These are phyloP conservation scores for Jasminum sambac DNA, from an alignment of 257 asterid species.

Conservation along the genomic window DNA sequence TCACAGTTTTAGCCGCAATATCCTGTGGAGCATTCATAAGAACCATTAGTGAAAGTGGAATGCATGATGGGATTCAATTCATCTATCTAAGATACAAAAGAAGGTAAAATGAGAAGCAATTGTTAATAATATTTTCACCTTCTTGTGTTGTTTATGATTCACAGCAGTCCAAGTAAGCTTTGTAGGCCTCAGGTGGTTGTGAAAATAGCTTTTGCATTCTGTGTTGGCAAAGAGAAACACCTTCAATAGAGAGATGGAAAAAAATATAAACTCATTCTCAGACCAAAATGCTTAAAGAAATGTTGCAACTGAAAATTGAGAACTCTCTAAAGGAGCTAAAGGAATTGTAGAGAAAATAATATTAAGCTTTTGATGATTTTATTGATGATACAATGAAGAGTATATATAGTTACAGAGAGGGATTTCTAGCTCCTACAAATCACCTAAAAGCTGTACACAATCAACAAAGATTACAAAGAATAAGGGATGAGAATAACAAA, in stretches of 20 bases:
- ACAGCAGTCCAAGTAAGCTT: conserved; percentile 90
- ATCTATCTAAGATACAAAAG: background rate
- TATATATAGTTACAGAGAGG: too few species aligned
- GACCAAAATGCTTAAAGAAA: background rate
- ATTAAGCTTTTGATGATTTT: too few species aligned
- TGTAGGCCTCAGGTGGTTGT: conserved; percentile 81
- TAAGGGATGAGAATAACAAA: too few species aligned
- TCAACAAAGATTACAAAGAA: too few species aligned
- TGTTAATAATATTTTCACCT: conserved; percentile 33
- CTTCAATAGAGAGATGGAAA: conserved; percentile 27
- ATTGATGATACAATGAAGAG: too few species aligned
- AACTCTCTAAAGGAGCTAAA: too few species aligned
- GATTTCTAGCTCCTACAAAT: too few species aligned
- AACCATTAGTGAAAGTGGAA: background rate
- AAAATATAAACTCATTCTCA: background rate
- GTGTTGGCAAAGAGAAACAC: conserved; percentile 79
- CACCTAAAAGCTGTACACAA: too few species aligned
- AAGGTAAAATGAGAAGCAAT: background rate
- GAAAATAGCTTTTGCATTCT: conserved; percentile 88
- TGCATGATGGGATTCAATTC: background rate
- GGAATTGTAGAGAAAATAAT: too few species aligned
- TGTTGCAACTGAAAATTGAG: background rate
- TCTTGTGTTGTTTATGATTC: conserved; percentile 84
- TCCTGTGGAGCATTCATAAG: conserved; percentile 42
- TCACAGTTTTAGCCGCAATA: conserved; percentile 75